Conservation (phyloP, 768 basidiomycete genomes). For the Mycena venus region DNA sequence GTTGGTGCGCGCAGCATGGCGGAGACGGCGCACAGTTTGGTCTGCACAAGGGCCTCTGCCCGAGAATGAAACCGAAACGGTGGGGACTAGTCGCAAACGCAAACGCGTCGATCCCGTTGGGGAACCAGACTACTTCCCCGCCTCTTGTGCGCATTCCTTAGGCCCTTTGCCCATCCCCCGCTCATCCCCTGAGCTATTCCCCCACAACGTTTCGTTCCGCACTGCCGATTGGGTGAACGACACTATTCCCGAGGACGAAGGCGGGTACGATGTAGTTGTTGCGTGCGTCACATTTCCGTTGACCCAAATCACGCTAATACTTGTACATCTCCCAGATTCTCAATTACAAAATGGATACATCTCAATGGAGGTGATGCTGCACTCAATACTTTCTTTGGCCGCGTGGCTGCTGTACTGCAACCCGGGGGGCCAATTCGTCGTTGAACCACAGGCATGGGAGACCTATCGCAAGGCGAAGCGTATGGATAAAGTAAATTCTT, state of each 20-base stretch:
- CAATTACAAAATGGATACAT: constrained; percentile 94
- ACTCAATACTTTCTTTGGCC: constrained; percentile 74
- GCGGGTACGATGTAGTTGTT: constrained; percentile 81
- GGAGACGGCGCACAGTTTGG: constrained; percentile 77
- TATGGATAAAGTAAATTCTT: constrained; percentile 65
- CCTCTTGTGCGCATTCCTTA: constrained; percentile 81
- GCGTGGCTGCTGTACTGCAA: constrained; percentile 68
- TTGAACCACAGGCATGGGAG: constrained; percentile 91
- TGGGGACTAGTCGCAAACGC: constrained; percentile 38
- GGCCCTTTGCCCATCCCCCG: constrained; percentile 81
- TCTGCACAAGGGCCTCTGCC: constrained; percentile 67
- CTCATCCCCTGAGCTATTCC: constrained; percentile 61
- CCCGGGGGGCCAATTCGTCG: constrained; percentile 76
- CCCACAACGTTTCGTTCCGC: constrained; percentile 83
- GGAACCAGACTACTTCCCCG: constrained; percentile 75
- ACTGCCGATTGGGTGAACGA: constrained; percentile 80
- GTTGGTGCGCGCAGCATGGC: constrained; percentile 84
- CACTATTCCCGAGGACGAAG: constrained; percentile 66
- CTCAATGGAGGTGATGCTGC: constrained; percentile 84
- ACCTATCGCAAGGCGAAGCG: constrained; percentile 85
- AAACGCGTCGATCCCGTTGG: constrained; percentile 32
- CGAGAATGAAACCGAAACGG: constrained; percentile 7
- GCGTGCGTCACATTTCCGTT: constrained; percentile 65
- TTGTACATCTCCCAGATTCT: constrained; percentile 66
- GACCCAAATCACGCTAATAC: neutral